Evolutionary conservation across 2,329 filamentous ascomycete genomes (phyloP), one percentile per base, ranked within the genome.

Genomic region (Albifimbria verrucaria): DNA sequence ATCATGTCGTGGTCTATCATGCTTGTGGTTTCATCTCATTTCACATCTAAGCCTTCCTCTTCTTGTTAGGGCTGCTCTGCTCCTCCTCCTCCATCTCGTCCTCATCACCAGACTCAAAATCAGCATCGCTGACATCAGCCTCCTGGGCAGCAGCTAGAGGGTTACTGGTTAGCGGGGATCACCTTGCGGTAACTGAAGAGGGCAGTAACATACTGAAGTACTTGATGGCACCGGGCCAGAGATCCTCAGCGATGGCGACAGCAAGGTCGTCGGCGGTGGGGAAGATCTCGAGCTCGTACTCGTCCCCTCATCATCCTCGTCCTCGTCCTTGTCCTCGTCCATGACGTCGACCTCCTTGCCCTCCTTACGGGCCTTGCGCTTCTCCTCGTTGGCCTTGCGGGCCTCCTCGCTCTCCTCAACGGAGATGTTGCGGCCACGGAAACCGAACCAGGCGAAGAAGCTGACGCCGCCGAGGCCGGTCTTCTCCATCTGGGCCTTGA

Each of bases 361-460:
- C 21, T 69, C 74, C 59, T 74, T 73, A 61, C 73, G 71, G 51
- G 70, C 69, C 65, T 73, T 63, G 58, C 83, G 79, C 62, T 76
- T 77, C 73, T 86, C 81, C 48, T 77, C 71, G 61, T 88, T 82
- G 62, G 83, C 78, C 71, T 83, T 81, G 22, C 68, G 72, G 7
- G 86, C 87, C 56, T 80, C 75, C 59, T 74, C 75, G 62, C 82
- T 87, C 78, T 95, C 89, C 71, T 90, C 88, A 2, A 83, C 87
- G 46, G 81, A 83, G 62, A 96, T 75, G 64, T 82, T 83, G 58
- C 82, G 77, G 58, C 85, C 90, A 57, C 80, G 83, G 76, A 87
- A 97, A 51, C 88, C 90, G 69, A 97, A 97, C 82, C 88, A 94
- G 53, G 86, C 84, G 68, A 97, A 97, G 80, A 97, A 96, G 73